phyloP scores from a whole-genome alignment of 2,329 filamentous ascomycete genomes.

The Calonectria multiphialidica region DNA sequence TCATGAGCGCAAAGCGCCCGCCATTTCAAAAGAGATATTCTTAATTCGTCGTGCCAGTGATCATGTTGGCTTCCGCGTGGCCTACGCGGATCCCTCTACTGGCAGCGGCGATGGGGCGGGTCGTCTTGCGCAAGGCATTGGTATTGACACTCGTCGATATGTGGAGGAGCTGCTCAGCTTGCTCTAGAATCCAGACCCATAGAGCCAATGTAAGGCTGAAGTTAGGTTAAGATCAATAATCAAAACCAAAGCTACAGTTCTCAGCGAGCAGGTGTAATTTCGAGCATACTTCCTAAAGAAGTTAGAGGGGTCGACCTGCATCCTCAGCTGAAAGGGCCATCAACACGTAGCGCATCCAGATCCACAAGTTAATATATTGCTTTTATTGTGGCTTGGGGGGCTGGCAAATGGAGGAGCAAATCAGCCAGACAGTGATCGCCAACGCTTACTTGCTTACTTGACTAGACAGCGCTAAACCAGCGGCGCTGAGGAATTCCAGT shows the following conservation, averaged over 20 bases:
- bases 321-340: not conserved
- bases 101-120: constrained; percentile 67
- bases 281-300: not conserved
- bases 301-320: not conserved
- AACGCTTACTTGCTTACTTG: not conserved
- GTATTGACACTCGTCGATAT: constrained; percentile 81
- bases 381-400: not conserved
- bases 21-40: constrained; percentile 69
- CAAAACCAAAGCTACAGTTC: not conserved
- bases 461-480: not conserved
- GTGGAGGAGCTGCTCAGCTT: constrained; percentile 79
- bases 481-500: not conserved
- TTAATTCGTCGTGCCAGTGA: constrained; percentile 72
- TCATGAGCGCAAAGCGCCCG: not conserved
- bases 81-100: constrained; percentile 50
- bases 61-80: constrained; percentile 55
- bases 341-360: not conserved
- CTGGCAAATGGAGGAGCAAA: not conserved
- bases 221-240: not conserved
- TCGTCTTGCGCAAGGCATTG: constrained; percentile 78
- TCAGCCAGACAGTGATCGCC: not conserved
- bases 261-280: not conserved
- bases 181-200: constrained; percentile 37
- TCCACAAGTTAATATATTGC: not conserved
- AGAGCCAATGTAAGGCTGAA: not conserved